A percentile compares a stretch with the other conserved stretches of the same genome.
These are phyloP conservation scores for Trichoderma breve DNA, from an alignment of 2,329 filamentous ascomycete species.

Conservation along the genomic window DNA sequence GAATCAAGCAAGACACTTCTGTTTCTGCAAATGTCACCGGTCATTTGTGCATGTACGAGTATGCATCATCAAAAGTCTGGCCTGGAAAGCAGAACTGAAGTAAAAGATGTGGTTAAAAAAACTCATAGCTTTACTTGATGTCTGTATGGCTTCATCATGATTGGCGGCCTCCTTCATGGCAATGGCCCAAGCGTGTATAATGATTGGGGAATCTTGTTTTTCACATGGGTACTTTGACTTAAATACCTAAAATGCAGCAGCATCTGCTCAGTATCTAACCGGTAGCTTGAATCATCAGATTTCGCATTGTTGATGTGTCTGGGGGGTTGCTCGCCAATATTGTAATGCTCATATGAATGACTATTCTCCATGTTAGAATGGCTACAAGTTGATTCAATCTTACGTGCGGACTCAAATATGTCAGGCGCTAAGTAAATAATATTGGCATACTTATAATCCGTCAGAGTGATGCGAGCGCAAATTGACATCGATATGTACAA, in stretches of 20 bases:
- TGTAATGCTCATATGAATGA: too few relatives aligned
- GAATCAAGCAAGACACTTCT: background rate
- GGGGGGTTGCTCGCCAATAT: background rate
- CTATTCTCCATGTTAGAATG: background rate
- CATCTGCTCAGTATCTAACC: background rate
- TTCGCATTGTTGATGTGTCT: background rate
- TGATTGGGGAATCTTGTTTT: background rate
- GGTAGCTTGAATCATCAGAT: background rate
- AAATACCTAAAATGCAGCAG: background rate
- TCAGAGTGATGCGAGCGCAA: background rate
- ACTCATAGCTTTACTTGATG: too few relatives aligned
- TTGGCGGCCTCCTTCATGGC: background rate
- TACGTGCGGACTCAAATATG: background rate
- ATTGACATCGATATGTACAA: background rate
- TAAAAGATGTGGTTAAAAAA: background rate
- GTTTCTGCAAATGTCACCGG: background rate
- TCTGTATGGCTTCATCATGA: background rate
- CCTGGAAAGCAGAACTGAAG: background rate
- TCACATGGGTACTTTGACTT: background rate
- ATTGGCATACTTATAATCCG: background rate
- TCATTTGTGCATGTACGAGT: background rate
- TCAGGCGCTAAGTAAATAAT: background rate
- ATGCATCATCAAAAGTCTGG: background rate
- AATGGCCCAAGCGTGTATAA: background rate
- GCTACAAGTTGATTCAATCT: background rate